These are phyloP conservation scores for Heritiera littoralis DNA, from an alignment of 345 rosid species.

Conservation along the genomic window DNA sequence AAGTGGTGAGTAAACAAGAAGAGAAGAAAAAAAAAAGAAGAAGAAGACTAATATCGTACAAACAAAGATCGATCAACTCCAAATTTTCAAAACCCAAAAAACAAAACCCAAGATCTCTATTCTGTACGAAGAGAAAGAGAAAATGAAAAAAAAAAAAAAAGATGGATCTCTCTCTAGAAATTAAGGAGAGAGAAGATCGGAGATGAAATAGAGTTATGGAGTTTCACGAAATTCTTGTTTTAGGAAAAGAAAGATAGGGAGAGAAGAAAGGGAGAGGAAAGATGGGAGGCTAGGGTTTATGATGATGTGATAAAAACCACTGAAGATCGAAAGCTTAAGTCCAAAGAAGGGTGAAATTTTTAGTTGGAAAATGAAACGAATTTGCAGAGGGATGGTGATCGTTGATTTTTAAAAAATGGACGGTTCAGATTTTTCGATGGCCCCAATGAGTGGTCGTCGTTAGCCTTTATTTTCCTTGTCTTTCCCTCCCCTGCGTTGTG, in stretches of 20 bases:
- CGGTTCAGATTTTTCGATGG: constrained; percentile 42
- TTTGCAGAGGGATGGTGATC: constrained; percentile 30
- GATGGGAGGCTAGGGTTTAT: constrained; percentile 65
- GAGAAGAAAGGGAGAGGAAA: not conserved
- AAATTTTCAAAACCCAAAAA: not conserved
- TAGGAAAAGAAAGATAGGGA: constrained; percentile 24
- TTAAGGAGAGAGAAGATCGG: constrained; percentile 27
- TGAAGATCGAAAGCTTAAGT: not conserved
- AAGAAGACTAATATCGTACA: not conserved
- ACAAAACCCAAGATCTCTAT: constrained; percentile 30
- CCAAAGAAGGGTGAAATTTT: not conserved
- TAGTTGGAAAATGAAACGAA: constrained; percentile 12
- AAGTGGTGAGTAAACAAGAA: not conserved
- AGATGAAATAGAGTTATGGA: not conserved
- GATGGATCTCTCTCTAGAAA: not conserved
- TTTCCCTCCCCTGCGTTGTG: not conserved
- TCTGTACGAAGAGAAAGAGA: constrained; percentile 19
- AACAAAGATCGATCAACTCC: not conserved
- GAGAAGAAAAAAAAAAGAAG: not conserved
- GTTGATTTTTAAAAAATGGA: constrained; percentile 35
- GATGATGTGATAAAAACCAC: constrained; percentile 28
- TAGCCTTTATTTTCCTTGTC: not conserved
- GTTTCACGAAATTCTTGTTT: constrained; percentile 43
- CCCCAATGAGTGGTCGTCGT: constrained; percentile 22
- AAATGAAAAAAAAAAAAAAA: not conserved